phyloP scores from a whole-genome alignment of 768 basidiomycete genomes.

The Zangia roseola region DNA sequence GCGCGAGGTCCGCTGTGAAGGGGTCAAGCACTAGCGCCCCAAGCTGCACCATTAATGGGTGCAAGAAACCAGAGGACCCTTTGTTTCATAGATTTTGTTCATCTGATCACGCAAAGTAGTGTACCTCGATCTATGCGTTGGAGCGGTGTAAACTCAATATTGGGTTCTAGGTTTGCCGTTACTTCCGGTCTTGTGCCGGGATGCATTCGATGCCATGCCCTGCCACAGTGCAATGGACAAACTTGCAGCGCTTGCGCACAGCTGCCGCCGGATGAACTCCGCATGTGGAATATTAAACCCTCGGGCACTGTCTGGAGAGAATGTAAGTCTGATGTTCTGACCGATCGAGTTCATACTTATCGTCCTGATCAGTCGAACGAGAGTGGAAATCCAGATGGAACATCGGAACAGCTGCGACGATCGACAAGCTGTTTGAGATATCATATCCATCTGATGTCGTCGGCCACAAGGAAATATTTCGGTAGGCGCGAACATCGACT shows the following conservation, averaged over 20 bases:
- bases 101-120: conserved; percentile 55
- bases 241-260: conserved; percentile 54
- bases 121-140: conserved; percentile 15
- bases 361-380: conserved; percentile 45
- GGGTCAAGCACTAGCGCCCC: conserved; percentile 35
- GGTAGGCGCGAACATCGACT: conserved; percentile 33
- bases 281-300: conserved; percentile 47
- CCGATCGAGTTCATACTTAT: conserved; percentile 20
- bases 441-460: conserved; percentile 28
- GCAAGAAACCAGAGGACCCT: conserved; percentile 49
- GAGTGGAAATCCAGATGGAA: conserved; percentile 48
- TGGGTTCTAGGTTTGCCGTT: conserved; percentile 49
- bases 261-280: conserved; percentile 39
- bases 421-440: conserved; percentile 60
- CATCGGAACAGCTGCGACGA: conserved; percentile 33
- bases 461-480: conserved; percentile 46
- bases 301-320: conserved; percentile 51
- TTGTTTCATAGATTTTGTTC: conserved; percentile 57
- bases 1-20: conserved; percentile 43
- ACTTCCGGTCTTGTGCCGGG: conserved; percentile 45
- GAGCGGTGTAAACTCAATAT: conserved; percentile 7
- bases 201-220: conserved; percentile 47
- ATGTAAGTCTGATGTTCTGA: conserved; percentile 37
- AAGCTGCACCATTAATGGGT: conserved; percentile 49
- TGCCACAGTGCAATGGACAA: conserved; percentile 46